Evolutionary conservation across 2,329 filamentous ascomycete genomes (phyloP), one percentile per base, ranked within the genome.

Genomic region (Proliferodiscus dingleyae): DNA sequence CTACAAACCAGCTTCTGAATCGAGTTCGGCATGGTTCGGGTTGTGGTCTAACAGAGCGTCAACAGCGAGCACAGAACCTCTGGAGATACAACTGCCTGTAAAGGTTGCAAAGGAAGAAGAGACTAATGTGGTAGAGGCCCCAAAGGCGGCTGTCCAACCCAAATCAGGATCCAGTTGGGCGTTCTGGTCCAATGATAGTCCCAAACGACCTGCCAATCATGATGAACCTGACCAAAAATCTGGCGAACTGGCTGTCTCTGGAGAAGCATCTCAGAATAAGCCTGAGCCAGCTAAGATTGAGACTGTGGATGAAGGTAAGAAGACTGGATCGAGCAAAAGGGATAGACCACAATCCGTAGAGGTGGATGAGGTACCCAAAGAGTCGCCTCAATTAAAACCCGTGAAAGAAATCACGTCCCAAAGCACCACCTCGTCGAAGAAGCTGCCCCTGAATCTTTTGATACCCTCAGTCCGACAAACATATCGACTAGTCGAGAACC

Each of bases 141-240:
- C 41, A 16, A 43, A 49, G 26, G 24, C 46, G 7, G 22, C 28
- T 16, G 4, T 19, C 30, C 51, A 24, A 42, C 46, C 19, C 4
- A 69, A 74, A 13, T 69, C 72, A 15, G 78, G 77, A 10, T 85
- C 85, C 0, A 86, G 83, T 0, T 91, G 87, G 87, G 86, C 83
- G 0, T 90, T 91, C 54, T 91, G 86, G 86, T 88, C 83, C 11
- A 78, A 58, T 4, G 57, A 62, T 4, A 55, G 60, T 5, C 48
- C 53, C 22, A 57, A 63, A 23, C 64, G 65, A 34, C 39, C 57
- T 15, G 29, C 19, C 2, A 49, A 48, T 24, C 8, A 41, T 34
- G 16, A 37, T 13, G 47, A 42, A 21, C 43, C 41, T 15, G 29
- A 46, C 4, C 43, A 56, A 26, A 54, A 58, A 22, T 23, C 44